Conservation (phyloP, 768 basidiomycete genomes). For the Leucocoprinus sp. region DNA sequence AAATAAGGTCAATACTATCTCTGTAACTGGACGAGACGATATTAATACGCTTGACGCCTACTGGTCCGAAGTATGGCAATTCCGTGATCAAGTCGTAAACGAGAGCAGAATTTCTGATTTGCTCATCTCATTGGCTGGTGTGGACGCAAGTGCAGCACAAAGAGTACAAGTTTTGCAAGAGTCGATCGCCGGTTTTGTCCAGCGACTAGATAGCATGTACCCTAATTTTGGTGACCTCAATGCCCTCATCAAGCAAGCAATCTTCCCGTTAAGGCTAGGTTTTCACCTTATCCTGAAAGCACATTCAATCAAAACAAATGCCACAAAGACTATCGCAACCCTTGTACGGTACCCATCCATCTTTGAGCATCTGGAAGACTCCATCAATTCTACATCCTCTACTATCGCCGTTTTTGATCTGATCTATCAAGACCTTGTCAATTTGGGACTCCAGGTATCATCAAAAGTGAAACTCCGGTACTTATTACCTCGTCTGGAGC, state of each 20-base stretch:
- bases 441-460: slow-evolving; percentile 35
- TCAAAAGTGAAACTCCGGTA: slow-evolving; percentile 28
- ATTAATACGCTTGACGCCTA: slow-evolving; percentile 48
- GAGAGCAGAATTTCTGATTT: slow-evolving; percentile 22
- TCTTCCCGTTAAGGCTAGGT: slow-evolving; percentile 65
- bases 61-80: slow-evolving; percentile 74
- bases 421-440: slow-evolving; percentile 41
- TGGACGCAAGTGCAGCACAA: slow-evolving; percentile 20
- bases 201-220: slow-evolving; percentile 63
- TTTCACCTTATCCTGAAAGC: slow-evolving; percentile 35
- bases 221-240: slow-evolving; percentile 64
- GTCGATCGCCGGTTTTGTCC: slow-evolving; percentile 69
- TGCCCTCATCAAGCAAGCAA: slow-evolving; percentile 54
- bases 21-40: slow-evolving; percentile 29
- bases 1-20: slow-evolving; percentile 20
- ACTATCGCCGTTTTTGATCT: slow-evolving; percentile 29
- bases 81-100: slow-evolving; percentile 50
- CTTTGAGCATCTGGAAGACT: slow-evolving; percentile 1
- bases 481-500: slow-evolving; percentile 31
- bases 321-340: slow-evolving; percentile 20
- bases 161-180: slow-evolving; percentile 73
- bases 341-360: slow-evolving; percentile 51
- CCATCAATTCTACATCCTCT: slow-evolving; percentile 15
- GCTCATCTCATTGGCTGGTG: slow-evolving; percentile 11
- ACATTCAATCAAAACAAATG: slow-evolving; percentile 13